These are phyloP conservation scores for Delonix regia DNA, from an alignment of 306 rosid genomes.

Conservation along the genomic window DNA sequence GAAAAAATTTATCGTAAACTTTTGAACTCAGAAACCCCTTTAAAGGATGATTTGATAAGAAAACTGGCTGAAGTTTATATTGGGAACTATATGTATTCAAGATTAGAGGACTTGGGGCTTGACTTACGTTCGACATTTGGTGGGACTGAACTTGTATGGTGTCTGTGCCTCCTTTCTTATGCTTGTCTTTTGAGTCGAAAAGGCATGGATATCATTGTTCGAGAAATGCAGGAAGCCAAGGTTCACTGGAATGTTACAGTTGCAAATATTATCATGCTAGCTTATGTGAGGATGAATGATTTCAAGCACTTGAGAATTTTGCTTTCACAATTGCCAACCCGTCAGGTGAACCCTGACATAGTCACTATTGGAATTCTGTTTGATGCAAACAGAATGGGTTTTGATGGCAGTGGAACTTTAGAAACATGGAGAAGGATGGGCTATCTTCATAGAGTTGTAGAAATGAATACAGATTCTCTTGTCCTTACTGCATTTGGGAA, in stretches of 20 bases:
- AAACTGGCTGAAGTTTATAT: constrained; percentile 69
- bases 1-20: constrained; percentile 56
- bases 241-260: constrained; percentile 55
- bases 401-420: constrained; percentile 50
- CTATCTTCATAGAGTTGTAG: constrained; percentile 50
- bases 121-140: constrained; percentile 54
- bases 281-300: constrained; percentile 77
- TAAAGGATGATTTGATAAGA: constrained; percentile 64
- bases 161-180: constrained; percentile 66
- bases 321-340: constrained; percentile 48
- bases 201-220: constrained; percentile 59
- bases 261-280: constrained; percentile 58
- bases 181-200: constrained; percentile 70
- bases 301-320: constrained; percentile 56
- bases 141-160: constrained; percentile 60
- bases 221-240: constrained; percentile 54
- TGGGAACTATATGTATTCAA: constrained; percentile 62
- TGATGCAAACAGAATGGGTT: constrained; percentile 62
- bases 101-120: constrained; percentile 62
- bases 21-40: constrained; percentile 46
- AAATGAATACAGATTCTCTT: constrained; percentile 69
- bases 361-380: constrained; percentile 63
- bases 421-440: constrained; percentile 64
- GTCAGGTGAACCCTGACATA: constrained; percentile 58
- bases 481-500: constrained; percentile 78